phyloP scores from a whole-genome alignment of 768 basidiomycete genomes.

The Leucocoprinus sp. region DNA sequence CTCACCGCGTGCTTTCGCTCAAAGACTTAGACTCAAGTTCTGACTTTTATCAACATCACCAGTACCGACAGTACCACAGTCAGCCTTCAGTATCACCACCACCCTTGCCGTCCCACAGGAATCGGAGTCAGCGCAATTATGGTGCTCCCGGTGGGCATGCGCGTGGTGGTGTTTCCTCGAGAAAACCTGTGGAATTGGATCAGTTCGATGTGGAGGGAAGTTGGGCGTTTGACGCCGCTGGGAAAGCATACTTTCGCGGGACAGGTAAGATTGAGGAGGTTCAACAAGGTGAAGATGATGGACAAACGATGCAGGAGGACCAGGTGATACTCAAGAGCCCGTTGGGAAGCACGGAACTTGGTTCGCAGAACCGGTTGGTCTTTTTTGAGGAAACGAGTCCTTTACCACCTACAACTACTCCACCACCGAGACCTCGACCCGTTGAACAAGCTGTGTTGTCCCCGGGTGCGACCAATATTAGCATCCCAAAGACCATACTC shows the following conservation, averaged over 20 bases:
- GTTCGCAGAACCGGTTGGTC: conserved; percentile 6
- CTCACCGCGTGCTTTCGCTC: conserved; percentile 3
- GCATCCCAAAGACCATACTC: conserved; percentile 18
- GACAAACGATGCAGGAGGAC: not conserved
- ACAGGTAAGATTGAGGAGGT: conserved; percentile 25
- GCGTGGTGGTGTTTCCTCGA: not conserved
- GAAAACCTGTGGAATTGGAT: conserved; percentile 1
- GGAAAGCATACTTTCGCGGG: conserved; percentile 17
- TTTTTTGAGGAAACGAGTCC: conserved; percentile 13
- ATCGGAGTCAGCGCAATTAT: conserved; percentile 4
- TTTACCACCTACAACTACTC: conserved; percentile 14
- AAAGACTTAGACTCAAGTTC: not conserved
- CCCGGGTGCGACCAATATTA: conserved; percentile 15
- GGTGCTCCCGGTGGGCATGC: not conserved
- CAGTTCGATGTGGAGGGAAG: conserved; percentile 17
- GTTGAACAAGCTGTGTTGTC: conserved; percentile 3
- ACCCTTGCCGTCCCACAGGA: not conserved
- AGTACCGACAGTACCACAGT: not conserved
- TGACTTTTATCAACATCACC: not conserved
- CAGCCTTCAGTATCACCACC: not conserved
- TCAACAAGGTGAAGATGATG: conserved; percentile 13
- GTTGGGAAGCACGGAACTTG: not conserved
- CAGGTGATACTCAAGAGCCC: conserved; percentile 9
- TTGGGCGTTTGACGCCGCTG: conserved; percentile 20
- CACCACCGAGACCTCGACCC: conserved; percentile 20